phyloP scores from a whole-genome alignment of 306 rosid genomes.

The Vigna radiata region DNA sequence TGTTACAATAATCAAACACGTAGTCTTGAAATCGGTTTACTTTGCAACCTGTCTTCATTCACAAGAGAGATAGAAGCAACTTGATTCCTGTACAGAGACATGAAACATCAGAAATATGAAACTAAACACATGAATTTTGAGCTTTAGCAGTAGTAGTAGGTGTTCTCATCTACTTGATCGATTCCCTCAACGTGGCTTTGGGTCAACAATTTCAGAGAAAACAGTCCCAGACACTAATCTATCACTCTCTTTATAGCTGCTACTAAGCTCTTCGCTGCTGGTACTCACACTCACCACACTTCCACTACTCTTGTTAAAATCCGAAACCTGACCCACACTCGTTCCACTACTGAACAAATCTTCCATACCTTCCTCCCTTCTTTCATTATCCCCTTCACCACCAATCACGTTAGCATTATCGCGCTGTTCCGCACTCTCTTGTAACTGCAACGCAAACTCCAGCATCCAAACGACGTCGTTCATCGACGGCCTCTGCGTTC shows the following conservation, averaged over 20 bases:
- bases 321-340: slow-evolving; percentile 41
- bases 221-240: slow-evolving; percentile 28
- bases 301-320: slow-evolving; percentile 32
- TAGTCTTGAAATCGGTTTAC: too few species aligned
- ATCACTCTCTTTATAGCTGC: not conserved
- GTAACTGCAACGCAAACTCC: slow-evolving; percentile 64
- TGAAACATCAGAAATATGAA: not conserved
- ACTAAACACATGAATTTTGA: not conserved
- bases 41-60: too few species aligned
- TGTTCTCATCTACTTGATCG: not conserved
- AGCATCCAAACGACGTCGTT: slow-evolving; percentile 66
- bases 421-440: slow-evolving; percentile 57
- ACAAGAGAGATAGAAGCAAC: too few species aligned
- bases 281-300: slow-evolving; percentile 33
- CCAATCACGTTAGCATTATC: not conserved
- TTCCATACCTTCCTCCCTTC: not conserved
- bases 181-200: slow-evolving; percentile 42
- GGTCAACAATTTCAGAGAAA: slow-evolving; percentile 47
- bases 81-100: not conserved
- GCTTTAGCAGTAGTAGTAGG: not conserved
- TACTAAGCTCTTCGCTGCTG: slow-evolving; percentile 22
- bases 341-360: slow-evolving; percentile 44
- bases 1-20: too few species aligned
- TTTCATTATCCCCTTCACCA: not conserved
- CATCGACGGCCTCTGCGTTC: slow-evolving; percentile 62